These are phyloP conservation scores for Volvox reticuliferus DNA, from an alignment of 139 green algal genomes.

Conservation along the genomic window DNA sequence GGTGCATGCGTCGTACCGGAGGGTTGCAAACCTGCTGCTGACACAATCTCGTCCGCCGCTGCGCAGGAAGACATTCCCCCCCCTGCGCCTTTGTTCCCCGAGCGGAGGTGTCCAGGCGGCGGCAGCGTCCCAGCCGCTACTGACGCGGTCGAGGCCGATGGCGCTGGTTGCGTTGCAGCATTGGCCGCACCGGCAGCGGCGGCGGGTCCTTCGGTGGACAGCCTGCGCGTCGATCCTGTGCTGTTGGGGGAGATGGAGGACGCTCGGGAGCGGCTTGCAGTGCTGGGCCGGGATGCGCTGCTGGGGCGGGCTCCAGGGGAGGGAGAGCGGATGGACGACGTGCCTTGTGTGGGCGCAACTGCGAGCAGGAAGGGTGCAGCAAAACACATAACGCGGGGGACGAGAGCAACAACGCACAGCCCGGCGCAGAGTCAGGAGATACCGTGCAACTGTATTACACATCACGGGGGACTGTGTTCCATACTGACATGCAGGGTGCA, in stretches of 20 bases:
- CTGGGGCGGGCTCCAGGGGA: slow-evolving; percentile 8
- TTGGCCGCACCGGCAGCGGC: not conserved
- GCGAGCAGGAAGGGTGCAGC: not conserved
- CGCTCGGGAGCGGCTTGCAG: not conserved
- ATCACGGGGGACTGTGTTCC: too few species aligned
- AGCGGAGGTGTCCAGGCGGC: not conserved
- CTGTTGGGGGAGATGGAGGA: not conserved
- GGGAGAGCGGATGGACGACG: not conserved
- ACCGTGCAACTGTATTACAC: too few species aligned
- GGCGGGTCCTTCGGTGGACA: not conserved
- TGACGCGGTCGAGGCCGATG: too few species aligned
- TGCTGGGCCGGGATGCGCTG: not conserved
- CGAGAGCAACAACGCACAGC: not conserved
- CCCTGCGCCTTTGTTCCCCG: too few species aligned
- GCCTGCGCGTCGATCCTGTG: not conserved
- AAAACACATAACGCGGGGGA: not conserved
- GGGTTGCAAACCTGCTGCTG: not conserved
- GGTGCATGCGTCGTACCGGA: not conserved
- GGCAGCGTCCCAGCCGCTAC: not conserved
- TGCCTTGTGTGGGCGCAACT: not conserved
- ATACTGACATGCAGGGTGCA: too few species aligned
- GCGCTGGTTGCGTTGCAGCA: too few species aligned
- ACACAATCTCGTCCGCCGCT: not conserved
- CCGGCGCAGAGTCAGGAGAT: too few species aligned
- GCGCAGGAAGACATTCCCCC: not conserved